A percentile compares a stretch with the other conserved stretches of the same genome.
phyloP scores from a whole-genome alignment of 768 basidiomycete species.

The Rhodotorula diobovata region DNA sequence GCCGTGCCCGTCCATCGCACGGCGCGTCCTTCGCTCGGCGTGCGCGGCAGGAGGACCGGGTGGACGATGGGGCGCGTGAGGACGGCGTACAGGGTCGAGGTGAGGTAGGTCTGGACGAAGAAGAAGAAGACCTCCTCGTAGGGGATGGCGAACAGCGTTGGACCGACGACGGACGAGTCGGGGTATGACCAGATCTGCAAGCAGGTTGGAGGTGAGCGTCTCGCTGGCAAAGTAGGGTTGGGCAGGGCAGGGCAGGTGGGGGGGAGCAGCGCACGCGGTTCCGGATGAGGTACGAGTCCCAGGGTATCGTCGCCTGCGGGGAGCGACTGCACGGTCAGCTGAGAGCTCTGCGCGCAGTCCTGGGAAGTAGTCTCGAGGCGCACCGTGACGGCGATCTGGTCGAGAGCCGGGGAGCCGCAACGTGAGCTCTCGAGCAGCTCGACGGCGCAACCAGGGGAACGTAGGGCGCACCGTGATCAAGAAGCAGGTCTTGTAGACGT shows the following conservation, averaged over 20 bases:
- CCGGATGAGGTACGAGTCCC: slow-evolving; percentile 40
- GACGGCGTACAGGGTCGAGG: slow-evolving; percentile 39
- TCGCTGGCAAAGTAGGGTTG: no score
- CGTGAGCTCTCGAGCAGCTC: neutral
- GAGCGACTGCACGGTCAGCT: neutral
- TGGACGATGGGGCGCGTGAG: slow-evolving; percentile 33
- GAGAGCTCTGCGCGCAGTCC: neutral
- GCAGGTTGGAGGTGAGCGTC: neutral
- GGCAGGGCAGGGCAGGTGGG: no score
- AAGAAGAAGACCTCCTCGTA: slow-evolving; percentile 42
- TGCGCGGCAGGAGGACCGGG: slow-evolving; percentile 24
- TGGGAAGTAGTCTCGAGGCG: neutral
- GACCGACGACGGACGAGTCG: slow-evolving; percentile 31
- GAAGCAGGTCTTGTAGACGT: slow-evolving; percentile 30
- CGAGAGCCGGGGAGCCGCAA: neutral
- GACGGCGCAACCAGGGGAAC: no score
- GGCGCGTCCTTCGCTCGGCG: slow-evolving; percentile 12
- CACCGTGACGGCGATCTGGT: slow-evolving; percentile 27
- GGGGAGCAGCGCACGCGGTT: slow-evolving; percentile 11
- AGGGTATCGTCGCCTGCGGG: slow-evolving; percentile 34
- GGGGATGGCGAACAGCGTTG: slow-evolving; percentile 36
- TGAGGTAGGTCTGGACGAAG: slow-evolving; percentile 41
- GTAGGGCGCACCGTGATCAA: slow-evolving; percentile 20
- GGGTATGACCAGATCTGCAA: slow-evolving; percentile 39
- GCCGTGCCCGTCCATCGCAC: slow-evolving; percentile 11